Conservation (phyloP, 306 rosid species). For the Gynostemma pentaphyllum region DNA sequence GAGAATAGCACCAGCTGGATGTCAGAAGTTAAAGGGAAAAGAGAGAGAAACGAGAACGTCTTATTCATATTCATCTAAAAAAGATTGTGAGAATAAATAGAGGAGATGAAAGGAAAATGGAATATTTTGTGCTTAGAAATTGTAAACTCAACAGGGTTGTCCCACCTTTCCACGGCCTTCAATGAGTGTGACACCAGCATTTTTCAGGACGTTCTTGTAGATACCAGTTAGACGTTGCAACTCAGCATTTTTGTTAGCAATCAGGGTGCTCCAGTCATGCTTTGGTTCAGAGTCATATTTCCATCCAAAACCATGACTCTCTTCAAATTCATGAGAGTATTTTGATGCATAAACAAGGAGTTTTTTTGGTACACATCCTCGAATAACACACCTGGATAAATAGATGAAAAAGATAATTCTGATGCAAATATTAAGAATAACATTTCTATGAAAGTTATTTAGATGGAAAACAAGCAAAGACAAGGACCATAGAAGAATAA, state of each 20-base stretch:
- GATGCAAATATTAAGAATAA: not conserved
- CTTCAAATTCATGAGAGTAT: conserved; percentile 87
- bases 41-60: too few relatives aligned
- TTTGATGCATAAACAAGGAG: conserved; percentile 70
- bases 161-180: conserved; percentile 96
- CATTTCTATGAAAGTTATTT: not conserved
- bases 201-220: conserved; percentile 61
- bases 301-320: conserved; percentile 94
- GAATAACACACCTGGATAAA: conserved; percentile 66
- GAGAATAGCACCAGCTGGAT: not conserved
- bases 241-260: conserved; percentile 95
- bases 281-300: conserved; percentile 68
- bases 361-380: conserved; percentile 98
- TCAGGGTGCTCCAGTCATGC: conserved; percentile 89
- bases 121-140: conserved; percentile 1
- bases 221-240: conserved; percentile 86
- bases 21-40: not conserved
- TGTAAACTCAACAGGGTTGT: not conserved
- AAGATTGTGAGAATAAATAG: not conserved
- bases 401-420: conserved; percentile 2
- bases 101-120: not conserved
- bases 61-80: not conserved
- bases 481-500: too few relatives aligned
- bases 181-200: conserved; percentile 52
- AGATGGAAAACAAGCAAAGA: not conserved